Evolutionary conservation across 2,329 filamentous ascomycete species (phyloP), one percentile per base, ranked within the genome.

Genomic region (Sporothrix schenckii): DNA sequence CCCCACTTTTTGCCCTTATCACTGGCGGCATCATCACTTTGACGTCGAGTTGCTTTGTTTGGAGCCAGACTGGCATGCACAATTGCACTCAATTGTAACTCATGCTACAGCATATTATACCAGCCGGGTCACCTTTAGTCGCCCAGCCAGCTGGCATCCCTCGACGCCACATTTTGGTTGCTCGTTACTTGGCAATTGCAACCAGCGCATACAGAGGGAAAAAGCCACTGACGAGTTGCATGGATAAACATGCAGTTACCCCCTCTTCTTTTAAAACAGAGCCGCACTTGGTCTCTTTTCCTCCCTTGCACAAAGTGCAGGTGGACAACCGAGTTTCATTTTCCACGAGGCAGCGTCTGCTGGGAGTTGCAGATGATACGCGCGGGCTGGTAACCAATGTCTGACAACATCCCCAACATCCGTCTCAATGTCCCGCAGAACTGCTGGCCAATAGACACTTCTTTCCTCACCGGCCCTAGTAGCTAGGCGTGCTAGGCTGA

Each of bases 1-100:
- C n/a, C 61, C 60, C 61, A 65, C 61, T 65, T 49, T 50, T 65
- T 30, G 24, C 44, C 11, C 10, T 27, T 63, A 19, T 13, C 58
- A 27, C 21, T 49, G 60, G 41, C 34, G n/a, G n/a, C 27, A 24
- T 44, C 34, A 44, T 39, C 34, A 44, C 5, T 5, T 44, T 5
- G n/a, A 44, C 9, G 34, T 44, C 34, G 56, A n/a, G 21, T 24
- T 30, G 11, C 30, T 19, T 3, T 27, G 53, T 30, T 14, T 34
- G 34, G 34, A 6, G 34, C 5, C 34, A 9, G 3, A 3, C 5
- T 34, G 34, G 34, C 34, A 34, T 6, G 34, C 34, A 34, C 0
- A 34, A 34, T 34, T 9, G 34, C 34, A 34, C 34, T 4, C 34
- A 34, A 34, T 7, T 34, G 34, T 34, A 34, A 34, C 7, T 34